These are phyloP conservation scores for Collybia nuda DNA, from an alignment of 768 basidiomycete species.

Conservation along the genomic window DNA sequence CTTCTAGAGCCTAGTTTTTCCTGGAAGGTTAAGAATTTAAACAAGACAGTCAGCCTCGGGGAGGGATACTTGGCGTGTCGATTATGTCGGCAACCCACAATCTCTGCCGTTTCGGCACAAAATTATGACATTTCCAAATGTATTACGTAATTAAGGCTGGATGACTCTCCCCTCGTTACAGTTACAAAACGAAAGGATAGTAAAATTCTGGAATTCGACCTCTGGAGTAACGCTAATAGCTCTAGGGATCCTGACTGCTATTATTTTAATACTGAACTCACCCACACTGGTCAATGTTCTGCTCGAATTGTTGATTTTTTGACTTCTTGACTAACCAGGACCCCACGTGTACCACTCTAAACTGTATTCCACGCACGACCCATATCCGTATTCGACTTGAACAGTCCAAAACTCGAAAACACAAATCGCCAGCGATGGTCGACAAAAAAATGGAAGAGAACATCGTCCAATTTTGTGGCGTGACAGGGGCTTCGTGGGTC, in stretches of 20 bases:
- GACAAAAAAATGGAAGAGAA: constrained; percentile 49
- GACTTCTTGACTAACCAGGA: constrained; percentile 1
- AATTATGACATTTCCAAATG: neutral
- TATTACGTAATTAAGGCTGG: constrained; percentile 7
- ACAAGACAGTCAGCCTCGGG: no score
- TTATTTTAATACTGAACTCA: constrained; percentile 1
- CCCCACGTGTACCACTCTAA: constrained; percentile 2
- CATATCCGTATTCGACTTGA: constrained; percentile 2
- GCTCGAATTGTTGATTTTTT: neutral
- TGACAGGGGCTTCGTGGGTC: constrained; percentile 72
- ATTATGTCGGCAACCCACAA: no score
- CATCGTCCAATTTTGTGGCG: constrained; percentile 57
- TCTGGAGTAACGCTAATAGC: constrained; percentile 5
- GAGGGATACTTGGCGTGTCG: no score
- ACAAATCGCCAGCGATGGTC: constrained; percentile 21
- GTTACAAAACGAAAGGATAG: constrained; percentile 1
- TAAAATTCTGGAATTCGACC: constrained; percentile 11
- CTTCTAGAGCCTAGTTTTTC: no score
- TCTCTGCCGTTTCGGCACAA: no score
- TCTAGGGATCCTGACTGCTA: constrained; percentile 2
- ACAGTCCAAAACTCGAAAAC: constrained; percentile 9
- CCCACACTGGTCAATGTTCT: constrained; percentile 12
- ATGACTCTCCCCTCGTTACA: neutral
- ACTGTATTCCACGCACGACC: neutral
- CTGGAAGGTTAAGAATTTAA: no score